phyloP scores from a whole-genome alignment of 352 stramenopile genomes.

The Thraustochytrium striatum region DNA sequence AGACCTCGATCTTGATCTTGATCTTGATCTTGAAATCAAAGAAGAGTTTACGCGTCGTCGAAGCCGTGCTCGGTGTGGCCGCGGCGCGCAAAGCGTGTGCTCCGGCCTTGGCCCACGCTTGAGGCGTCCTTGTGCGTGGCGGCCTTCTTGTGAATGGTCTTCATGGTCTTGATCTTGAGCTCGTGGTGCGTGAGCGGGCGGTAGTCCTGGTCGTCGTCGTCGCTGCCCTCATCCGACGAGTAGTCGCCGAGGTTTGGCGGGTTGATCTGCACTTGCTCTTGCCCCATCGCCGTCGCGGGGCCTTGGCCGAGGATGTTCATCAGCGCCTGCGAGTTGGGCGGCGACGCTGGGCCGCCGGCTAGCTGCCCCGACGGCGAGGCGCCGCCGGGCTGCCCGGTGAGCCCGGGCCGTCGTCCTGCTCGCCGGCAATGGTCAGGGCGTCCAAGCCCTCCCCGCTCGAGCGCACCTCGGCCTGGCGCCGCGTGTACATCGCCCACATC shows the following conservation, averaged over 20 bases:
- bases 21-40: no score
- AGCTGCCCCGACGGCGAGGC: neutral
- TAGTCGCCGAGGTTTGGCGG: constrained; percentile 87
- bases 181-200: constrained; percentile 82
- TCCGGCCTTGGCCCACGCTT: no score
- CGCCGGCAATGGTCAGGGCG: neutral
- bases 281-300: constrained; percentile 76
- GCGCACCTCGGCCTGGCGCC: neutral
- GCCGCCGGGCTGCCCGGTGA: neutral
- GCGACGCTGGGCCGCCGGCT: neutral
- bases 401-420: constrained; percentile 10
- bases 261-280: constrained; percentile 84
- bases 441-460: neutral
- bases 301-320: constrained; percentile 69
- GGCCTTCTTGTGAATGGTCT: constrained; percentile 60
- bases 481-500: constrained; percentile 57
- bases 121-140: neutral
- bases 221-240: constrained; percentile 78
- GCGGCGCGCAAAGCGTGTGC: no score
- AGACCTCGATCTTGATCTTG: no score
- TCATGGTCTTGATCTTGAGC: constrained; percentile 82
- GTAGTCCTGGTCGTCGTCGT: constrained; percentile 74
- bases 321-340: constrained; percentile 34
- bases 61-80: no score
- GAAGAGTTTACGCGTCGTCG: no score